Evolutionary conservation across 2,329 filamentous ascomycete species (phyloP).

Genomic region (Fusarium nelsonii): DNA sequence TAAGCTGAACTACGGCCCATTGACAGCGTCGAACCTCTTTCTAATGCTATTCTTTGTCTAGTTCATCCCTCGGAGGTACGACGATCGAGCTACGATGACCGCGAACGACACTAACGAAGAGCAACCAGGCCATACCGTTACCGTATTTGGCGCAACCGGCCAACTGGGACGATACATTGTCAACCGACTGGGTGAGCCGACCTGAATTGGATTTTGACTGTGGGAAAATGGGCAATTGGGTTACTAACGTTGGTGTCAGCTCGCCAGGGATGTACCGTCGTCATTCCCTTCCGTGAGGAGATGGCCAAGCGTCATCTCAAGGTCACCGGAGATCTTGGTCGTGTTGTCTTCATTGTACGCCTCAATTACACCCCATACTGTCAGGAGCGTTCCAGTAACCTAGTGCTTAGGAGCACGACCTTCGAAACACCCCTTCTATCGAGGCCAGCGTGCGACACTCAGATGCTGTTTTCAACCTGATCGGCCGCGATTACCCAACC

Average conservation of each 20-base stretch:
- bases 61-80: conserved; percentile 88
- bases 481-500: conserved; percentile 94
- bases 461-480: conserved; percentile 96
- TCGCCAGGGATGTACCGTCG: conserved; percentile 91
- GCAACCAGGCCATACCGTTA: conserved; percentile 86
- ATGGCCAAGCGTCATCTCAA: conserved; percentile 98
- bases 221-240: conserved; percentile 1
- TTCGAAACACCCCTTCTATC: conserved; percentile 93
- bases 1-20: conserved; percentile 60
- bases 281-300: conserved; percentile 94
- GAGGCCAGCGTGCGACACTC: conserved; percentile 97
- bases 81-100: conserved; percentile 27
- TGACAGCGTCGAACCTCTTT: conserved; percentile 24
- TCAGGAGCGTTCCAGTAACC: conserved; percentile 31
- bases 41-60: conserved; percentile 59
- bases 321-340: conserved; percentile 92
- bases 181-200: conserved; percentile 80
- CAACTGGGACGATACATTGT: conserved; percentile 98
- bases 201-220: neutral
- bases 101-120: conserved; percentile 47
- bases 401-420: conserved; percentile 82
- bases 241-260: conserved; percentile 64
- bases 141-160: conserved; percentile 97
- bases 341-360: conserved; percentile 84
- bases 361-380: neutral